Evolutionary conservation across 2,329 filamentous ascomycete genomes (phyloP).

Genomic region (Cyphellophora attinorum): DNA sequence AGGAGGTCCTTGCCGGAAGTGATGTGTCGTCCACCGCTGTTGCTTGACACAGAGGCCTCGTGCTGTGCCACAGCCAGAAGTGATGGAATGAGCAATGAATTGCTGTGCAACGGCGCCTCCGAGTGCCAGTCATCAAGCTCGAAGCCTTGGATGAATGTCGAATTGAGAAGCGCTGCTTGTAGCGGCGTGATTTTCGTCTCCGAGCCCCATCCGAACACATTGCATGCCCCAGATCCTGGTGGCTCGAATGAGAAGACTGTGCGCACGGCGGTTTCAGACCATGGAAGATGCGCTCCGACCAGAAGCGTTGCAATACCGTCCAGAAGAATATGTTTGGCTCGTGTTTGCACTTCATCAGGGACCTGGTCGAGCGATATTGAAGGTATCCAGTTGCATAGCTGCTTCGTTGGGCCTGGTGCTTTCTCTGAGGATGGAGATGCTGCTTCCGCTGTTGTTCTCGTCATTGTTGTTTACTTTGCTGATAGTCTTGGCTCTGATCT

Average conservation of each 20-base stretch:
- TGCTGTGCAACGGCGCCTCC: conserved; percentile 30
- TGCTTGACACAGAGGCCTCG: conserved; percentile 6
- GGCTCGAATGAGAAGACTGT: conserved; percentile 24
- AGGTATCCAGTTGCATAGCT: conserved; percentile 24
- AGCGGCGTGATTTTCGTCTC: conserved; percentile 26
- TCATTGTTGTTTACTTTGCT: too few relatives aligned
- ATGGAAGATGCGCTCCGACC: conserved; percentile 31
- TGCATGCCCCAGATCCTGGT: conserved; percentile 20
- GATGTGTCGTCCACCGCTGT: neutral
- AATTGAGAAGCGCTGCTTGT: conserved; percentile 32
- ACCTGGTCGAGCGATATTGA: conserved; percentile 20
- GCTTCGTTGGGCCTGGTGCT: too few relatives aligned
- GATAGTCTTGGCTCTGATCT: too few relatives aligned
- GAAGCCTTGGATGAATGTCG: conserved; percentile 34
- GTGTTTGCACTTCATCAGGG: conserved; percentile 22
- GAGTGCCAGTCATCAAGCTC: conserved; percentile 37
- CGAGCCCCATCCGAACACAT: conserved; percentile 17
- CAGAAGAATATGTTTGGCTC: conserved; percentile 34
- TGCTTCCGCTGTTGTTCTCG: too few relatives aligned
- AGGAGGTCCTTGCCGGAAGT: conserved; percentile 23
- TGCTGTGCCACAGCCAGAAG: conserved; percentile 30
- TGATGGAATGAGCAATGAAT: conserved; percentile 28
- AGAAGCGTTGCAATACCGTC: conserved; percentile 34
- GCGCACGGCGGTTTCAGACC: conserved; percentile 28
- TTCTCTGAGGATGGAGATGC: too few relatives aligned